Evolutionary conservation across 805 yeast species (phyloP).

Genomic region (Metschnikowia picachoensis): DNA sequence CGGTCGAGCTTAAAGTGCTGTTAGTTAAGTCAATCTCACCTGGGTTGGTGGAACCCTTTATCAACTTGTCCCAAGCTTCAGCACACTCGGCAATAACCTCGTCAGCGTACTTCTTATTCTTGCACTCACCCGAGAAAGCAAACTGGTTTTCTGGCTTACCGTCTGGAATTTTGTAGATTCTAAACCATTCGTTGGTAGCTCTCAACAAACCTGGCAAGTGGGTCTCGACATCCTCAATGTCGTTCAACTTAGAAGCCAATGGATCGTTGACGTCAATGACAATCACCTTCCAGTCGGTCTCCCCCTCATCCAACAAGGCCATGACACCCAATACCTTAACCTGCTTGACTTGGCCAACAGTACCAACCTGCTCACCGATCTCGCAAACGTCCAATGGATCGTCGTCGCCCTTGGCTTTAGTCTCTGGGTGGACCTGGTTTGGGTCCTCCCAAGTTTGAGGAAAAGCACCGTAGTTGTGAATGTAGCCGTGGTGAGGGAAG

Average conservation of each 20-base stretch:
- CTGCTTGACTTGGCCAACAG: conserved; percentile 51
- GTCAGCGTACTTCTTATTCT: conserved; percentile 43
- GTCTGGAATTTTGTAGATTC: conserved; percentile 77
- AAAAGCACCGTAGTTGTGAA: conserved; percentile 83
- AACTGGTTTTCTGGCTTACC: conserved; percentile 75
- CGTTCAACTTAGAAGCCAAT: conserved; percentile 54
- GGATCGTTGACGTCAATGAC: conserved; percentile 68
- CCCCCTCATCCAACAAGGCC: conserved; percentile 88
- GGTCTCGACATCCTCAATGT: conserved; percentile 62
- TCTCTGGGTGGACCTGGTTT: conserved; percentile 42
- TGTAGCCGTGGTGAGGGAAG: conserved; percentile 81
- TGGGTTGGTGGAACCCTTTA: conserved; percentile 40
- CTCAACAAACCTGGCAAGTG: conserved; percentile 69
- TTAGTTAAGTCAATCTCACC: conserved; percentile 46
- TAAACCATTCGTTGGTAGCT: conserved; percentile 74
- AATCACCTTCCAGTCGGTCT: conserved; percentile 91
- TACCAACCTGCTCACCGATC: conserved; percentile 45
- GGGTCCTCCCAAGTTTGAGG: conserved; percentile 99
- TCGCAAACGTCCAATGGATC: conserved; percentile 49
- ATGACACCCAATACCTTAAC: conserved; percentile 63
- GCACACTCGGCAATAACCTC: conserved; percentile 37
- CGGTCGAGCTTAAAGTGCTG: conserved; percentile 41
- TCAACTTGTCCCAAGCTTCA: conserved; percentile 62
- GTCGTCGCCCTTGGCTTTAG: conserved; percentile 47
- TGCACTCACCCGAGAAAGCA: conserved; percentile 68